Base-by-base conservation (phyloP, 2,329 filamentous ascomycete genomes). In the Pseudogymnoascus sp. region DNA sequence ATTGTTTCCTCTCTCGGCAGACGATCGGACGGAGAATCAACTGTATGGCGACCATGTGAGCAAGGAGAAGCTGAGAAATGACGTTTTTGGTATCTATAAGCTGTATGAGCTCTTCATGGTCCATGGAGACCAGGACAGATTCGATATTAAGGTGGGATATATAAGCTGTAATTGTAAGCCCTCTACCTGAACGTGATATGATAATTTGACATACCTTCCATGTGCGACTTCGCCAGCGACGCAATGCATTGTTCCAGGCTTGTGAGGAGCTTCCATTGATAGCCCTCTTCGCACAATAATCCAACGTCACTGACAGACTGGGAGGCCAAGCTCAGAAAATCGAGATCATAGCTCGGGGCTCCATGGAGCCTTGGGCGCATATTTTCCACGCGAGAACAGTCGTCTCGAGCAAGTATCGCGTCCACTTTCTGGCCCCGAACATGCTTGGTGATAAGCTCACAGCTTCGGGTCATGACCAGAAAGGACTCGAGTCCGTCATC, bases 401-500 rank as follows among this genome's bases (percentile, higher is more conserved):
- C 49, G 3, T 55, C 49, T 33, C 49, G 25, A 12, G 49, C 49
- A 19, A 55, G 49, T 33, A 55, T 55, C 9, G 49, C 25, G 33
- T 55, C 49, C 28, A 55, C 25, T 6, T 55, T 30, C 16, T 55
- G 49, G n/a, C 11, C 5, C 16, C 49, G 25, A 33, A 55, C 49
- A 33, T 84, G 82, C 64, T 80, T 76, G 12, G 76, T 78, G 2
- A 86, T 76, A 49, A 85, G 76, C 64, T 82, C 71, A 66, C 85
- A 80, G 14, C 83, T 82, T 28, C 83, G 77, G 64, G 83, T 80
- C 66, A 85, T 84, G 0, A 80, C 83, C 79, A 86, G 82, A 71
- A 80, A 85, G 70, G 85, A 83, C n/a, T 75, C 74, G 72, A 85
- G 75, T 38, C 84, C 84, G 66, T 86, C 84, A 25, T 82, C 78